A percentile compares a stretch with the other conserved stretches of the same genome.
phyloP scores from a whole-genome alignment of 768 basidiomycete genomes.

The Collybia nuda region DNA sequence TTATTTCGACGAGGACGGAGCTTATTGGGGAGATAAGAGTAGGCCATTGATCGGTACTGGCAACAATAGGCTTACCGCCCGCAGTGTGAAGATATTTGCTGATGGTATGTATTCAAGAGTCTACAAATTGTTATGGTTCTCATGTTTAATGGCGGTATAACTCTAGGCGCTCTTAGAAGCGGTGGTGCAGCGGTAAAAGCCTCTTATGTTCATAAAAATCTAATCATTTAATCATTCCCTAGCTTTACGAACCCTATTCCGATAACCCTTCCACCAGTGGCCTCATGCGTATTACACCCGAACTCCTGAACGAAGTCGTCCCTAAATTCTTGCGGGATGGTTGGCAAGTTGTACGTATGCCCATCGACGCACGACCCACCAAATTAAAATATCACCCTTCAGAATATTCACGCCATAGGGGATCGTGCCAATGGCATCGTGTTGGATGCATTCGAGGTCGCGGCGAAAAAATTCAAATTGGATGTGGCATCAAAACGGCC shows the following conservation, averaged over 20 bases:
- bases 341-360: slow-evolving; percentile 69
- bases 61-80: slow-evolving; percentile 49
- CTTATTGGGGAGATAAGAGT: slow-evolving; percentile 59
- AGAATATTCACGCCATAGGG: slow-evolving; percentile 73
- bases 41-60: slow-evolving; percentile 42
- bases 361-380: no score
- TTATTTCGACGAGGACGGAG: slow-evolving; percentile 49
- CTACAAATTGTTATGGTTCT: slow-evolving; percentile 7
- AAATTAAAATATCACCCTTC: neutral
- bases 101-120: slow-evolving; percentile 30
- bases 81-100: slow-evolving; percentile 64
- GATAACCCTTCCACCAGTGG: slow-evolving; percentile 63
- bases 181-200: slow-evolving; percentile 64
- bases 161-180: slow-evolving; percentile 61
- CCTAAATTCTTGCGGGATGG: slow-evolving; percentile 57
- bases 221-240: neutral
- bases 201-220: neutral
- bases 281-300: slow-evolving; percentile 55
- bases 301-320: slow-evolving; percentile 51
- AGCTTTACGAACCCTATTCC: slow-evolving; percentile 66
- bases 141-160: neutral
- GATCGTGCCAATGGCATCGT: slow-evolving; percentile 73
- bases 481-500: slow-evolving; percentile 53
- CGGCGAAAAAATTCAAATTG: slow-evolving; percentile 35
- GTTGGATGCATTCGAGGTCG: slow-evolving; percentile 62